Percentiles rank a stretch among this genome's conserved stretches.
Conservation (phyloP, 164 flowering plant genomes). For the Protea cynaroides region DNA sequence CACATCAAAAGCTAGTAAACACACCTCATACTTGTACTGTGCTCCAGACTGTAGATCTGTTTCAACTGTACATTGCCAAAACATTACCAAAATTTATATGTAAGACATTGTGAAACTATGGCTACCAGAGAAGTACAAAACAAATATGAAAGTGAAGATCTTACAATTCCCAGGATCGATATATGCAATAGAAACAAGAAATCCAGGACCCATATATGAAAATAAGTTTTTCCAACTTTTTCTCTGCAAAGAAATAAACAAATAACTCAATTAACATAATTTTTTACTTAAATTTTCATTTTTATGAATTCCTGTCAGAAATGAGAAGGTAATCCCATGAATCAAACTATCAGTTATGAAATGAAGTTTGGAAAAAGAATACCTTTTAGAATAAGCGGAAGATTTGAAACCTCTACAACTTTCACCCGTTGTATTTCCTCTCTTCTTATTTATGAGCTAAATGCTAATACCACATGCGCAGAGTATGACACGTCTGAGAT, state of each 20-base stretch:
- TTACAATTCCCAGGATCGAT: conserved; percentile 98
- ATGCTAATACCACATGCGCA: no score
- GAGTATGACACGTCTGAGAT: no score
- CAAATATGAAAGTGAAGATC: conserved; percentile 13
- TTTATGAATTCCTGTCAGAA: not conserved
- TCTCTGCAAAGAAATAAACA: conserved; percentile 37
- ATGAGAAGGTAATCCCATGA: no score
- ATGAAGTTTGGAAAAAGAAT: no score
- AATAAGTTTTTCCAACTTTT: conserved; percentile 87
- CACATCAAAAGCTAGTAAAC: conserved; percentile 1
- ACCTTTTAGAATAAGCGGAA: no score
- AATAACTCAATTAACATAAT: not conserved
- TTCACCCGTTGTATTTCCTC: no score
- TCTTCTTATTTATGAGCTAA: no score
- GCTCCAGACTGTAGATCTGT: conserved; percentile 96
- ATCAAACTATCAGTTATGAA: no score
- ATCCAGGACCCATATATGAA: conserved; percentile 92
- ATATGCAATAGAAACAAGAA: conserved; percentile 93
- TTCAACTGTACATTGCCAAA: conserved; percentile 52
- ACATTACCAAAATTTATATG: conserved; percentile 2
- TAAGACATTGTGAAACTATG: not conserved
- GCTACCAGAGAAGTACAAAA: not conserved
- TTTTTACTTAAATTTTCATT: not conserved
- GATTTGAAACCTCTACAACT: no score
- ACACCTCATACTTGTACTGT: conserved; percentile 78